Evolutionary conservation across 805 yeast genomes (phyloP), one percentile per base, ranked within the genome.

Genomic region (Debaryomyces tyrocola): DNA sequence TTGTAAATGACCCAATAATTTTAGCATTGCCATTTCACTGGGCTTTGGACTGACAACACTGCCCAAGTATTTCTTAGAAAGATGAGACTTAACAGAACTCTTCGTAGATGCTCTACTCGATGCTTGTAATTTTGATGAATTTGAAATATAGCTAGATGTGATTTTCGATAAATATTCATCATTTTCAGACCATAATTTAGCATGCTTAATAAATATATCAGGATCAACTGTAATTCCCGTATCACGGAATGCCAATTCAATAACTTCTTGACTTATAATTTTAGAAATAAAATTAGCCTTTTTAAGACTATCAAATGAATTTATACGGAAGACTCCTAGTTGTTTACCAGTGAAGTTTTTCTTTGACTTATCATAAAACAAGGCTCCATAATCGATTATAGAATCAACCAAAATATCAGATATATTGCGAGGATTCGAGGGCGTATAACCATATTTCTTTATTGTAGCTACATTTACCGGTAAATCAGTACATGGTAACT

Each of bases 201-300:
- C 69, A 57, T 70, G 74, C 57, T 77, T 59, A 44, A 57, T 31
- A 28, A 57, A 65, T 54, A 77, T 51, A 55, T 73, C 76, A 36
- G 53, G 56, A 39, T 60, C 56, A 1, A 69, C 55, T 1, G 58
- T 58, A 7, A 70, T 59, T 2, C 74, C 73, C 38, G 76, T 60
- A 39, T 75, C 77, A 41, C 71, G 62, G 51, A 79, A 71, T 11
- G 80, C 75, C 33, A 73, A 60, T 41, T 71, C 75, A 8, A 80
- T 59, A 6, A 77, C 77, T 54, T 73, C 77, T 54, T 78, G 82
- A 49, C 75, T 64, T 8, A 80, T 65, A 18, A 74, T 64, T 42
- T 71, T 69, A 36, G 77, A 73, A 9, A 80, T 63, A 38, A 65
- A 73, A 53, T 77, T 78, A n/a, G 82, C 75, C 46, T 79, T 75